Evolutionary conservation across 306 rosid species (phyloP).

Genomic region (Dalbergia cochinchinensis): DNA sequence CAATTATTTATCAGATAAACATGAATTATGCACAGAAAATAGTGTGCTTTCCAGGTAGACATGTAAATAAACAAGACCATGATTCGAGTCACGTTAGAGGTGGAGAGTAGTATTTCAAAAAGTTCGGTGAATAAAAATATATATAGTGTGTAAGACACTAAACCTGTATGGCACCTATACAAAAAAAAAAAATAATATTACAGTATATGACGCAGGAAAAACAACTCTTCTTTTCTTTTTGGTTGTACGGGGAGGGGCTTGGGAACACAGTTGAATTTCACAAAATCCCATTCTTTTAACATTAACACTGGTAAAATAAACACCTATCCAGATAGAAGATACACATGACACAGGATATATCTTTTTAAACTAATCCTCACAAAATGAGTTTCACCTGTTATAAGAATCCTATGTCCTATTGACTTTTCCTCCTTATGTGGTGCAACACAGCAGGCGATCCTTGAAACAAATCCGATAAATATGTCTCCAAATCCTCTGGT

Average conservation of each 20-base stretch:
- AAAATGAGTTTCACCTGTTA: conserved; percentile 63
- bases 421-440: conserved; percentile 80
- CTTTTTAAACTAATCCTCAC: conserved; percentile 52
- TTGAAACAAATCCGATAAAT: conserved; percentile 82
- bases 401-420: conserved; percentile 61
- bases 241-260: conserved; percentile 23
- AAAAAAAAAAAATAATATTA: conserved; percentile 52
- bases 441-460: conserved; percentile 80
- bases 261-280: conserved; percentile 47
- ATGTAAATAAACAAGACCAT: conserved; percentile 11
- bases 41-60: conserved; percentile 27
- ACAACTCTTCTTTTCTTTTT: background rate
- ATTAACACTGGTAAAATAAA: conserved; percentile 64
- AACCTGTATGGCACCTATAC: conserved; percentile 50
- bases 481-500: conserved; percentile 85
- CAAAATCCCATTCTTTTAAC: conserved; percentile 58
- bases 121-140: conserved; percentile 41
- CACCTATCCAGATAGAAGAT: conserved; percentile 56
- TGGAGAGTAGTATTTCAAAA: conserved; percentile 35
- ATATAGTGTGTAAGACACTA: conserved; percentile 50
- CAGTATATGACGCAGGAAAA: conserved; percentile 48
- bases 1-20: conserved; percentile 10
- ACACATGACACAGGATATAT: conserved; percentile 53
- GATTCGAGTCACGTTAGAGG: background rate
- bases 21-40: conserved; percentile 6